These are phyloP conservation scores for Exophiala xenobiotica DNA, from an alignment of 2,329 filamentous ascomycete species.

Conservation along the genomic window DNA sequence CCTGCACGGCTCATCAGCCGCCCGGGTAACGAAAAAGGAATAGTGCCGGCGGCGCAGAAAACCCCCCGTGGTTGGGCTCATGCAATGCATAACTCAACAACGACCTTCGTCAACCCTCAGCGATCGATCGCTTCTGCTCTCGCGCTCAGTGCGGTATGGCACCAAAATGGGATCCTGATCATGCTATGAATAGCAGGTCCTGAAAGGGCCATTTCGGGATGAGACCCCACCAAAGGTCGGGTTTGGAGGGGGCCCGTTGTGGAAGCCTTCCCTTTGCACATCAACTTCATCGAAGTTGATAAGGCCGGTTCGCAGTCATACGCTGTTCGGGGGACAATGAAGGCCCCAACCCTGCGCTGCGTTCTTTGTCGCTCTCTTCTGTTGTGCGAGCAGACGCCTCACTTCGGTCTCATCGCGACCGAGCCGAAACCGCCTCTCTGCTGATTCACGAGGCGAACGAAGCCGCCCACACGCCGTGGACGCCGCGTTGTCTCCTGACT, in stretches of 20 bases:
- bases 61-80: slow-evolving; percentile 3
- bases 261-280: neutral
- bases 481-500: neutral
- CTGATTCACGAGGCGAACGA: neutral
- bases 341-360: neutral
- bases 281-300: neutral
- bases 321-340: neutral
- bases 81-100: slow-evolving; percentile 5
- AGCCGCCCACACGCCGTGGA: neutral
- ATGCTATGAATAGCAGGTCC: slow-evolving; percentile 1
- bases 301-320: neutral
- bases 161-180: slow-evolving; percentile 3
- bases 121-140: slow-evolving; percentile 3
- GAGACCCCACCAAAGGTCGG: neutral
- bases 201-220: neutral
- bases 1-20: neutral
- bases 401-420: neutral
- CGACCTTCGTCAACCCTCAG: neutral
- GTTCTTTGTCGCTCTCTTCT: neutral
- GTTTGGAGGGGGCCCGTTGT: neutral
- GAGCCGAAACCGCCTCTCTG: neutral
- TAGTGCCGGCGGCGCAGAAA: neutral
- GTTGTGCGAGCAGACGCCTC: neutral
- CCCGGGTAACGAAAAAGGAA: neutral
- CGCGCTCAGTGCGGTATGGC: slow-evolving; percentile 3